Conservation (phyloP, 1,284 basidiomycete genomes). For the Apiotrichum gracile region DNA sequence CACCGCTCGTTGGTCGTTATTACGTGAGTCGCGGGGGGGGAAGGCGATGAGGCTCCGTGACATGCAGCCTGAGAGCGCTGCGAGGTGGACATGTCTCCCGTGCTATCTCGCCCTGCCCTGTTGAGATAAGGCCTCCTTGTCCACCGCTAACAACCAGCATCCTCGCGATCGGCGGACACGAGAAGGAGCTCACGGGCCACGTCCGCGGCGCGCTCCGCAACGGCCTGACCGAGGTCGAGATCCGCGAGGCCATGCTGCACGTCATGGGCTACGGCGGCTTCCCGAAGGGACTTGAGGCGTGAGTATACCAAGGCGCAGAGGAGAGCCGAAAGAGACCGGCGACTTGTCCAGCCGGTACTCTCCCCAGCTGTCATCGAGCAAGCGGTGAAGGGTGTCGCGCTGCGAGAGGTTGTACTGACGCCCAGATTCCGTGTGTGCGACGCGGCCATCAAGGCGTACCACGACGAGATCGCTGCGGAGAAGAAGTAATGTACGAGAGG, state of each 20-base stretch:
- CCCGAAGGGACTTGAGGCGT: constrained; percentile 19
- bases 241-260: constrained; percentile 16
- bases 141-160: constrained; percentile 9
- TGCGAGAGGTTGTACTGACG: neutral
- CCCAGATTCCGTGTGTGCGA: constrained; percentile 13
- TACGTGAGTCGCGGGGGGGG: constrained; percentile 8
- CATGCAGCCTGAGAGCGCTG: no score
- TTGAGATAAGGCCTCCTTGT: neutral
- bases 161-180: constrained; percentile 17
- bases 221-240: constrained; percentile 18
- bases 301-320: neutral
- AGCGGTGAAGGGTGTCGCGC: neutral
- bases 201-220: constrained; percentile 17
- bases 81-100: no score
- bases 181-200: constrained; percentile 16
- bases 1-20: constrained; percentile 20
- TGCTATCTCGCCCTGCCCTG: no score
- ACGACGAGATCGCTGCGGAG: no score
- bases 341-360: no score
- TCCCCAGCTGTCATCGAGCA: no score
- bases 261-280: constrained; percentile 19
- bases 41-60: neutral
- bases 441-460: constrained; percentile 6
- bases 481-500: no score
- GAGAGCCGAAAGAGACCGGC: neutral